Conservation (phyloP, 129 eudicot species). For the Silybum marianum region DNA sequence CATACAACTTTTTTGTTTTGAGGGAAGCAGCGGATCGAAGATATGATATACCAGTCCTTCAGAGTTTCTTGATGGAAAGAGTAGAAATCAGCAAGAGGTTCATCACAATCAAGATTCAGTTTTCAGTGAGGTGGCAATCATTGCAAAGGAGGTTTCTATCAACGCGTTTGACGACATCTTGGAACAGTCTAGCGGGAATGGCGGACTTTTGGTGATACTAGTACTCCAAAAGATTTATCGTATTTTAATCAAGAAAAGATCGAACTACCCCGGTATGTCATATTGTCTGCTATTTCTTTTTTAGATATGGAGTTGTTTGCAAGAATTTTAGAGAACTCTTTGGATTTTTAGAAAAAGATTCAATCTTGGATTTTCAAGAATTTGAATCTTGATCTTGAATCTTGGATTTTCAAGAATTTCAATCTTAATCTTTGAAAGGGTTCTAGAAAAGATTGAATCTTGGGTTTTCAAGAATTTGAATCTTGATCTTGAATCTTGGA, state of each 20-base stretch:
- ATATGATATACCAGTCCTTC: slow-evolving; percentile 12
- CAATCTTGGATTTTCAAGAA: not conserved
- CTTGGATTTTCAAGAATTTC: not conserved
- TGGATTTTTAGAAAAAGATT: too few relatives aligned
- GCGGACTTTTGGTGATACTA: not conserved
- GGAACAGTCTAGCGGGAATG: not conserved
- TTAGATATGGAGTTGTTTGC: not conserved
- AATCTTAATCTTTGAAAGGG: too few relatives aligned
- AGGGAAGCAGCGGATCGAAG: not conserved
- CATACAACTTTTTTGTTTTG: not conserved
- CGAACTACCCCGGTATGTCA: not conserved
- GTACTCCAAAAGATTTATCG: not conserved
- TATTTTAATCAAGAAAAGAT: too few relatives aligned
- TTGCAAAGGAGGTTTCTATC: slow-evolving; percentile 26
- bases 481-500: too few relatives aligned
- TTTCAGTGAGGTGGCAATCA: slow-evolving; percentile 17
- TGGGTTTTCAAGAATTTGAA: not conserved
- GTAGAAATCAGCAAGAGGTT: not conserved
- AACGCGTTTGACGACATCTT: slow-evolving; percentile 45
- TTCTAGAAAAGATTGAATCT: too few relatives aligned
- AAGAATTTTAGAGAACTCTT: too few relatives aligned
- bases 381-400: not conserved
- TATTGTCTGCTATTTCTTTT: too few relatives aligned
- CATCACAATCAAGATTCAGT: slow-evolving; percentile 21
- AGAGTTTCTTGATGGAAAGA: slow-evolving; percentile 25